Conservation (phyloP, 2,329 filamentous ascomycete species). For the Trichothecium roseum region DNA sequence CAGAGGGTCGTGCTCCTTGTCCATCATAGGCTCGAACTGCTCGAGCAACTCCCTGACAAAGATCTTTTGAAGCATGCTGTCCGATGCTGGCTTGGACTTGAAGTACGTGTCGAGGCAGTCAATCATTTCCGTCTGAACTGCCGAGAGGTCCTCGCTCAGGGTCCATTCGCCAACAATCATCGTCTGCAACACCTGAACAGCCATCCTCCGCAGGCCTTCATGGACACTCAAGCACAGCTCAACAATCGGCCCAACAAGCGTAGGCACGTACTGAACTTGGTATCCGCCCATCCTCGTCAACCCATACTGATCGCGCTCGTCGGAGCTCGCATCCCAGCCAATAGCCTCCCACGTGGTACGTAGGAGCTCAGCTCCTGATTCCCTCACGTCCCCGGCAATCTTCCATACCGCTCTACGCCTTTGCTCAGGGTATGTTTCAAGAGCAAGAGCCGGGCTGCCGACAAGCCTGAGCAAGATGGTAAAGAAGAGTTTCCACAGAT, state of each 20-base stretch:
- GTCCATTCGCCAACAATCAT: slow-evolving; percentile 99
- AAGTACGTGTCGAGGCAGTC: slow-evolving; percentile 85
- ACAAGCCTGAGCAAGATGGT: slow-evolving; percentile 81
- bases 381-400: slow-evolving; percentile 91
- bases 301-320: slow-evolving; percentile 69
- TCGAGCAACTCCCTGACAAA: slow-evolving; percentile 80
- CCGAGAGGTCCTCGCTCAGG: slow-evolving; percentile 78
- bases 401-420: slow-evolving; percentile 97
- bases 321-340: slow-evolving; percentile 81
- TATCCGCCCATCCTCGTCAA: slow-evolving; percentile 85
- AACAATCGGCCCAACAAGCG: slow-evolving; percentile 81
- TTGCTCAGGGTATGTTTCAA: slow-evolving; percentile 95
- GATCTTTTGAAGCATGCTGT: slow-evolving; percentile 83
- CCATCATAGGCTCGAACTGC: slow-evolving; percentile 63
- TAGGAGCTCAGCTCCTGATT: slow-evolving; percentile 79
- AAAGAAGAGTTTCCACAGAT: slow-evolving; percentile 91
- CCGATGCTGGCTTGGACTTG: slow-evolving; percentile 78
- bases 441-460: slow-evolving; percentile 74
- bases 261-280: slow-evolving; percentile 95
- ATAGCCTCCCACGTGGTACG: slow-evolving; percentile 87
- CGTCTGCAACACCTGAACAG: slow-evolving; percentile 85
- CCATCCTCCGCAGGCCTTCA: slow-evolving; percentile 78
- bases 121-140: slow-evolving; percentile 94
- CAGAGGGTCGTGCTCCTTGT: slow-evolving; percentile 59
- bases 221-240: slow-evolving; percentile 93